phyloP scores from a whole-genome alignment of 352 stramenopile species.

The Pythium graminicola region DNA sequence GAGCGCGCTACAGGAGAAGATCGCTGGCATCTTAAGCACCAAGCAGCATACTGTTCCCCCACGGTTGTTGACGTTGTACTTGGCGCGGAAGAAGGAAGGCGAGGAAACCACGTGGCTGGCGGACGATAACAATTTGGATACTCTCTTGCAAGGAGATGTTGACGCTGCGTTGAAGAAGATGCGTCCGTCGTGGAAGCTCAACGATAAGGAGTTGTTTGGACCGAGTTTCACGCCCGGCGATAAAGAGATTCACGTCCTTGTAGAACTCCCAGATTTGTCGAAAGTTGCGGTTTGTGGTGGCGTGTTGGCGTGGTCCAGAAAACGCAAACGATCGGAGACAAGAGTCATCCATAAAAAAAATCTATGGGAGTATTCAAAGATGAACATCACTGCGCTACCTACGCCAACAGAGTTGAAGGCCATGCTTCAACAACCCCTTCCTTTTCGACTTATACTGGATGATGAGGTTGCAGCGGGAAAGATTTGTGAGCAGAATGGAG shows the following conservation, averaged over 20 bases:
- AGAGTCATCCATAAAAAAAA: too few relatives aligned
- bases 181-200: conserved; percentile 11
- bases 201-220: conserved; percentile 11
- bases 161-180: conserved; percentile 9
- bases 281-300: too few relatives aligned
- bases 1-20: conserved; percentile 6
- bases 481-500: too few relatives aligned
- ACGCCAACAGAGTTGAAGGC: too few relatives aligned
- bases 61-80: conserved; percentile 12
- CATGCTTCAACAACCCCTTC: too few relatives aligned
- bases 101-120: conserved; percentile 5
- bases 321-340: too few relatives aligned
- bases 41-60: not conserved
- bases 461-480: too few relatives aligned
- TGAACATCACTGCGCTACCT: too few relatives aligned
- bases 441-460: too few relatives aligned
- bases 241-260: conserved; percentile 14
- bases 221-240: conserved; percentile 3
- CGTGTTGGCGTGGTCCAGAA: too few relatives aligned
- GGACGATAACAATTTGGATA: conserved; percentile 7
- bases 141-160: conserved; percentile 7
- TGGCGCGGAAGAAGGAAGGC: conserved; percentile 13
- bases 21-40: not conserved
- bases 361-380: too few relatives aligned
- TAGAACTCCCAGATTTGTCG: conserved; percentile 11